A percentile compares a stretch with the other conserved stretches of the same genome.
Conservation (phyloP, 306 rosid genomes). For the Bauhinia variegata region DNA sequence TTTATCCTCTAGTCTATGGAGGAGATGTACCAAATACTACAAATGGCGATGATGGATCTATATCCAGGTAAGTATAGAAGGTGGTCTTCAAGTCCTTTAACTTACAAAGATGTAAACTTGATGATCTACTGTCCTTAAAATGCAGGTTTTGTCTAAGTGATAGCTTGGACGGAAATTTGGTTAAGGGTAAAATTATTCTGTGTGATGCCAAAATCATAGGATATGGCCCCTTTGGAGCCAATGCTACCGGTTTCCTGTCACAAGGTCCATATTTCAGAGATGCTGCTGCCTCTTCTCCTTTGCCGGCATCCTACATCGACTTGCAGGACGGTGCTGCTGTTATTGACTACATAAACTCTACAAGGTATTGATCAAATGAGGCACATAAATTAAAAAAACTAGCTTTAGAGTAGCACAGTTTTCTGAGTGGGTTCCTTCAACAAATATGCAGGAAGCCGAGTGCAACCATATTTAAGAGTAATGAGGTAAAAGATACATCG, state of each 20-base stretch:
- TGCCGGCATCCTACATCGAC: slow-evolving; percentile 36
- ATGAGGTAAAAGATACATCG: not conserved
- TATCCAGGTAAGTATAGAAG: slow-evolving; percentile 40
- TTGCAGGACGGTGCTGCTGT: not conserved
- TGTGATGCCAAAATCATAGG: slow-evolving; percentile 18
- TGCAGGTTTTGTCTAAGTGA: slow-evolving; percentile 13
- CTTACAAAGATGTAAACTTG: not conserved
- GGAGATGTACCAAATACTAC: slow-evolving; percentile 38
- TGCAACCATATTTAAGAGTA: slow-evolving; percentile 42
- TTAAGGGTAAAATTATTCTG: slow-evolving; percentile 46
- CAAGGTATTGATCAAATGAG: slow-evolving; percentile 29
- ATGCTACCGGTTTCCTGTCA: slow-evolving; percentile 32
- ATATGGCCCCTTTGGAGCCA: not conserved
- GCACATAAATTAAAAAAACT: not conserved
- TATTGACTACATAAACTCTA: slow-evolving; percentile 11
- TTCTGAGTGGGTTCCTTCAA: not conserved
- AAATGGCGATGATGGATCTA: not conserved
- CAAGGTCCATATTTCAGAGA: not conserved
- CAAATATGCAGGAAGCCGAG: slow-evolving; percentile 27
- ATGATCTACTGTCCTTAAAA: not conserved
- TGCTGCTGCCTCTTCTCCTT: not conserved
- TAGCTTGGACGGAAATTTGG: slow-evolving; percentile 21
- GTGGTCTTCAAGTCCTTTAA: not conserved
- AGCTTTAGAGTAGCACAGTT: not conserved
- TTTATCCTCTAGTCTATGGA: slow-evolving; percentile 38